These are phyloP conservation scores for Cytospora piceae DNA, from an alignment of 2,329 filamentous ascomycete genomes.

Conservation along the genomic window DNA sequence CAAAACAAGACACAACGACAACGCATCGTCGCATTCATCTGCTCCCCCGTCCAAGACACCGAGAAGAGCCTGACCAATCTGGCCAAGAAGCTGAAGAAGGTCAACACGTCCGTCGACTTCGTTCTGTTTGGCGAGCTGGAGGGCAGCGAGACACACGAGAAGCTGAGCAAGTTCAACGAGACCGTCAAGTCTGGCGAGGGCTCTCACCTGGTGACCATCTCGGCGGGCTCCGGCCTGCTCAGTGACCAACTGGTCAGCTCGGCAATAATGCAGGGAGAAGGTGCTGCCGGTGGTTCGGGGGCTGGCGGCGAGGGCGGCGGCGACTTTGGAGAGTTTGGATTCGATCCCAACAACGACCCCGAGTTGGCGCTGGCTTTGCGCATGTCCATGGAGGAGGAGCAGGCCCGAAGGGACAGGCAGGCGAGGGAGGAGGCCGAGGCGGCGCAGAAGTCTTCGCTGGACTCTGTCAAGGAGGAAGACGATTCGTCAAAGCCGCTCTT, in stretches of 20 bases:
- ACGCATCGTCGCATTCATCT: constrained; percentile 96
- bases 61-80: constrained; percentile 87
- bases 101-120: constrained; percentile 90
- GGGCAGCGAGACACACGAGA: constrained; percentile 85
- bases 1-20: constrained; percentile 97
- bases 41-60: constrained; percentile 87
- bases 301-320: constrained; percentile 60
- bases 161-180: constrained; percentile 91
- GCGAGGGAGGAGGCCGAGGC: constrained; percentile 79
- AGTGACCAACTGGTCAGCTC: constrained; percentile 90
- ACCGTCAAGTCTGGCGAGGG: constrained; percentile 90
- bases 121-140: constrained; percentile 93
- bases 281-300: constrained; percentile 63
- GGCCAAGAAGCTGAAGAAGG: constrained; percentile 99
- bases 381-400: constrained; percentile 98
- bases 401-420: constrained; percentile 69
- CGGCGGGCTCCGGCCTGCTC: constrained; percentile 86
- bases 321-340: constrained; percentile 79
- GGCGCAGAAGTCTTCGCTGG: constrained; percentile 72
- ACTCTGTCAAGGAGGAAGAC: constrained; percentile 80
- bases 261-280: constrained; percentile 86
- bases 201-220: constrained; percentile 88
- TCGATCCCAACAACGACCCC: constrained; percentile 89
- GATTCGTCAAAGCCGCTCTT: constrained; percentile 67
- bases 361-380: constrained; percentile 91